These are phyloP conservation scores for Gossypium bickii DNA, from an alignment of 345 rosid species.

Conservation along the genomic window DNA sequence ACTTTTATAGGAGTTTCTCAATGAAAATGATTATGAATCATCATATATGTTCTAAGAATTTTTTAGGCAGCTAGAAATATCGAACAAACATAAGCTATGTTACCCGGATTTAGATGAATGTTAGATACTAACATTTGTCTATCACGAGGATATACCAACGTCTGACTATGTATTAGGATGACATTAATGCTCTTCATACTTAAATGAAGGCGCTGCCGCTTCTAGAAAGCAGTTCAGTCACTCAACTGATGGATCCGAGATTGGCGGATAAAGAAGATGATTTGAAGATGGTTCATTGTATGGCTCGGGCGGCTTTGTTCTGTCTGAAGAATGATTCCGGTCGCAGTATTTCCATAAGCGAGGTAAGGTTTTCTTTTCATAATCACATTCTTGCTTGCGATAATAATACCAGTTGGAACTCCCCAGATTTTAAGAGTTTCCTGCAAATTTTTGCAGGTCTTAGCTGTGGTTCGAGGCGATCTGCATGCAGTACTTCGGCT, in stretches of 20 bases:
- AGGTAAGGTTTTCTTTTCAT: conserved; percentile 21
- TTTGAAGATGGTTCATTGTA: conserved; percentile 16
- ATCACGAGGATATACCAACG: background rate
- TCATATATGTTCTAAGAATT: background rate
- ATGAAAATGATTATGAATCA: background rate
- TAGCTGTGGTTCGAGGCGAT: conserved; percentile 47
- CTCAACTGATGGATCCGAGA: conserved; percentile 32
- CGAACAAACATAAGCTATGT: background rate
- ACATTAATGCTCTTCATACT: background rate
- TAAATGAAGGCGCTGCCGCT: conserved; percentile 35
- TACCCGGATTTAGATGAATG: background rate
- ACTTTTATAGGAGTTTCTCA: no score
- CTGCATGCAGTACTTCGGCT: conserved; percentile 16
- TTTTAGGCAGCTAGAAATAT: background rate
- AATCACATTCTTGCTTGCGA: background rate
- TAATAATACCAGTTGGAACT: background rate
- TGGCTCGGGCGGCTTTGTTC: conserved; percentile 42
- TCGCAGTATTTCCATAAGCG: conserved; percentile 27
- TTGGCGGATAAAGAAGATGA: conserved; percentile 22
- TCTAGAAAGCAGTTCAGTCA: conserved; percentile 22
- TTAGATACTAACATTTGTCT: background rate
- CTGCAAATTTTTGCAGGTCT: conserved; percentile 28
- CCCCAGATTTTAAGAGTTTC: background rate
- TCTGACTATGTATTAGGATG: background rate
- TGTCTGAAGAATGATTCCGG: conserved; percentile 27